Base-by-base conservation (phyloP, 2,329 filamentous ascomycete species). In the Anthostomella pinea region DNA sequence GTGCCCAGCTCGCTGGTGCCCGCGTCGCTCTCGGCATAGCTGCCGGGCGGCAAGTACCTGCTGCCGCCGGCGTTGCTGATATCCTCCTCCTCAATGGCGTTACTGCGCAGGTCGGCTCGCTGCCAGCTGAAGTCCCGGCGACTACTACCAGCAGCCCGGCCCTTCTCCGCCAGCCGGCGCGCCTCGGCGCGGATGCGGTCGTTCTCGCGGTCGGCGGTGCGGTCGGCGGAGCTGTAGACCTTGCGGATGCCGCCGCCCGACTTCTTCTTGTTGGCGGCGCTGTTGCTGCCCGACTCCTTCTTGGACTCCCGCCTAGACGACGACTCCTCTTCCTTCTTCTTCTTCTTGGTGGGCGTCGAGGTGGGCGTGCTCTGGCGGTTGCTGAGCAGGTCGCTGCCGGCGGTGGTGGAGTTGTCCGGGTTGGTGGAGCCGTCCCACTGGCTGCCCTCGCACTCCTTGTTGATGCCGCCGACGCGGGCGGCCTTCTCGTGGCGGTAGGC, bases 391-490 rank as follows among this genome's bases (percentile, higher is more conserved):
- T 85, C 75, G 43, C 79, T 74, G 33, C 79, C 71, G 50, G 72
- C 75, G 23, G 80, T 78, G n/a, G 71, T 75, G 21, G 80, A 81
- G 56, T 75, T 77, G 48, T 83, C 80, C 31, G 83, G 83, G 62
- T 77, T 80, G 13, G 75, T 79, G 9, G 72, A 77, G 28, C 86
- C 87, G 57, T 94, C 86, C 74, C 87, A 95, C 48, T 79, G 70
- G 41, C 81, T 85, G 43, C 83, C 85, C 51, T 96, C 91, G 27
- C 82, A 75, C 49, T 85, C 73, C 53, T 83, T 82, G 66, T 97
- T 97, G 61, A 97, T 69, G 14, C 91, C 91, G 22, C 91, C 91
- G 2, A 97, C 89, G 33, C 85, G 77, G 1, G 91, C 91, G 2
- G 88, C 71, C 60, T 83, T 87, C 67, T 97, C 91, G 56, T 88